Evolutionary conservation across 306 rosid species (phyloP), one percentile per base, ranked within the genome.

Genomic region (Quercus cerris): DNA sequence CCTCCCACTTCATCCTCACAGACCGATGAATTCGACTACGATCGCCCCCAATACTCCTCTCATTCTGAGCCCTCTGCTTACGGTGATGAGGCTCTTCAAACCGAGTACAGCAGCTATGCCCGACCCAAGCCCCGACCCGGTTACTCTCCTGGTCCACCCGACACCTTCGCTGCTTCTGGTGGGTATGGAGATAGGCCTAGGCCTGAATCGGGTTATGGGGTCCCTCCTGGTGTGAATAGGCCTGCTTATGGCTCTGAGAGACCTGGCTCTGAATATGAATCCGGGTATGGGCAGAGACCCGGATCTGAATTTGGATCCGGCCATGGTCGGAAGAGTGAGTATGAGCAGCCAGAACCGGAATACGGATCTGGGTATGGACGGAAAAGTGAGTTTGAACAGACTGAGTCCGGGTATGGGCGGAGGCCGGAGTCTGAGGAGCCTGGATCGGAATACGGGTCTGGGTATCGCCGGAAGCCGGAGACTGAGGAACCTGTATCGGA

Each of bases 101-200:
- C 85, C 0, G 98, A 94, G 82, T 94, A 92, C 73, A 88, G 90
- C 51, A 90, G 96, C 84, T 94, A 94, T 33, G 58, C 81, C 19
- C 88, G 93, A 9, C 91, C 87, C 52, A 88, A 89, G 73, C 93
- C 92, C 14, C 80, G 75, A 2, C 90, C 97, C 46, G 46, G 11
- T 41, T 41, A 41, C 46, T 41, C 46, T 0, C 74, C 76, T 23
- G 56, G 62, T 1, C 80, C 76, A 1, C 70, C 73, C 25, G 84
- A 84, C 4, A 79, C 51, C 0, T 70, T 46, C 27, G 81, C 81
- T 8, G 77, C 30, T n/a, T 6, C 70, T 12, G 57, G 33, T 31
- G 5, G 44, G 2, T 38, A 38, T 75, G 0, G 41, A 0, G 77
- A 54, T 2, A 85, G 78, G 1, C 75, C 73, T 5, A 79, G 78